Evolutionary conservation across 208 protist species (phyloP), one percentile per base, ranked within the genome.

Genomic region (Crithidia expoeki): DNA sequence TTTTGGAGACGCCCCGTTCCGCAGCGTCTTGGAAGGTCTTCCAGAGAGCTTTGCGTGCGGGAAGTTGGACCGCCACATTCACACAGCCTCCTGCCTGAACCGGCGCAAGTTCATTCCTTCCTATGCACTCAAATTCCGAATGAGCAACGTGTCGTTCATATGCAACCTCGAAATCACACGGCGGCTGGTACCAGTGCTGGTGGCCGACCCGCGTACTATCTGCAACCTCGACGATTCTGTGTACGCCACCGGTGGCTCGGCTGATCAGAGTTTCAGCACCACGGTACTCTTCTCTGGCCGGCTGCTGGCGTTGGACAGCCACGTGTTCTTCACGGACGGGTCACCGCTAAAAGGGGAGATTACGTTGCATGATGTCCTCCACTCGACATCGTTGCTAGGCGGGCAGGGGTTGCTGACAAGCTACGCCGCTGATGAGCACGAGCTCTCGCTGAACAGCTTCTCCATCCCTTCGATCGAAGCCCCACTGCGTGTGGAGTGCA

Each of bases 1-100:
- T 2, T 94, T 93, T 28, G 92, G 92, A 9, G 92, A 96, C 50
- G 86, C 84, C 10, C 80, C 83, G 32, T 95, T 83, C 59, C 88
- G 88, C 60, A 84, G 78, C 59, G 46, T 96, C 17, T 51, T 96
- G 17, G 89, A 96, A 68, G 80, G 82, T 30, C 25, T 82, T 11
- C 72, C 80, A 21, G 82, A 82, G 30, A 69, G 77, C 16, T 92
- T 81, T 60, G 23, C 62, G 0, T 89, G 84, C 52, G 82, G 72
- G 11, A 85, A 86, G 70, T 32, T 28, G 11, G 68, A 81, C 30
- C 73, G 67, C 10, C 81, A 83, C 53, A 79, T 84, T 28, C 85
- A 81, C 79, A 77, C 60, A 14, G 74, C 60, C 12, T 59, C 64
- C 38, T 86, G 77, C 64, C 75, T 96, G 7, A 80, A 86, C 30